Base-by-base conservation (phyloP, 805 yeast species). In the Candida morakotiae region DNA sequence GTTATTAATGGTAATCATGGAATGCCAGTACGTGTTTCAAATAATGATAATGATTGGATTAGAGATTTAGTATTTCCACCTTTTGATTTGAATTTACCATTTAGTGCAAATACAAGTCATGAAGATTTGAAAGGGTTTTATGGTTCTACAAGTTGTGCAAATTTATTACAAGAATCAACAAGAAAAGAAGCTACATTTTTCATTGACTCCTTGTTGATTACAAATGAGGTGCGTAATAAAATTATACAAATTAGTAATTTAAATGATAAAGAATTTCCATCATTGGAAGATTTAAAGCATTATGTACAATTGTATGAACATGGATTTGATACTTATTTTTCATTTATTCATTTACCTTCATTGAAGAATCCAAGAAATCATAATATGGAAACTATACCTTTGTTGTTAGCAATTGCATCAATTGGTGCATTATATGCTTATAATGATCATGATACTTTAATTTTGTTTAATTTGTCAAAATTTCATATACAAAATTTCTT, bases 351-450 rank as follows among this genome's bases (percentile, higher is more conserved):
- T 59, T 62, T 83, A 31, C 85, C 86, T 15, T 56, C 74, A 73
- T 34, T 69, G 76, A 43, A 56, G 33, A 58, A 53, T 29, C 64
- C 69, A 2, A 47, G 51, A 55, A 62, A 55, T n/a, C 63, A 64
- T 32, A 59, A 57, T 40, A 64, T 63, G 67, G 62, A 71, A 55
- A 53, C 71, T 59, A 57, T 79, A 54, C 89, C 95, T 2, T 67
- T 89, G 31, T 55, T 87, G 5, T 64, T 88, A 38, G 78, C 94
- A 2, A 83, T 88, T 75, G 83, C 93, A 1, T 82, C 95, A 11
- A 77, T 89, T 40, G 98, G 98, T 29, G 95, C 96, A 0, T 68
- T 89, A 16, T 87, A 85, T 51, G 78, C 87, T 0, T 87, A 83
- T 60, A 88, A 84, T 51, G 83, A 87, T 22, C 63, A 81, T 25